Base-by-base conservation (phyloP, 495 filamentous ascomycete species). In the Penicillium tannophilum region DNA sequence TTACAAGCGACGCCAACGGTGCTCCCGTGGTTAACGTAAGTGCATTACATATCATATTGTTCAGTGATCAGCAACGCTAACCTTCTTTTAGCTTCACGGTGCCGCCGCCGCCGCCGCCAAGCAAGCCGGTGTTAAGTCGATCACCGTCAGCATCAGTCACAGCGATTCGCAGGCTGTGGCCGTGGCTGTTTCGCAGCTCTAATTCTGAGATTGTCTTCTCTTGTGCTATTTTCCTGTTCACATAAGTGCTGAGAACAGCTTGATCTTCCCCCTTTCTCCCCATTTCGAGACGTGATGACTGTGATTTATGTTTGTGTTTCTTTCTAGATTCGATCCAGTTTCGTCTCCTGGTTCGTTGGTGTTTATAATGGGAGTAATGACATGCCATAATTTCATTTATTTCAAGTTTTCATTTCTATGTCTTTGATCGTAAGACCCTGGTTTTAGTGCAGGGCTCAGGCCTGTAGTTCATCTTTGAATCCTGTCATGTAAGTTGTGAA, bases 91-190 rank as follows among this genome's bases (percentile, higher is more conserved):
- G 93, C 84, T 98, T 42, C 86, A 92, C 64, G 95, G 94, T 65
- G 85, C 86, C 54, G 94, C 95, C 17, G 83, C 89, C 58, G 76
- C 81, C 52, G 91, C 90, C 42, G 95, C 94, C 9, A 86, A 88
- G 66, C 82, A 89, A 64, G 91, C 87, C 44, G 92, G 92, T 46
- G 84, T 97, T 16, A 96, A 95, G 78, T 81, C 83, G 28, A 86
- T 97, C 58, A 90, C 80, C 58, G 92, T 99, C 52, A 96, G 91
- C 68, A 97, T 99, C 65, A 95, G 92, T 59, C 95, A 99, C 70
- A 93, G 86, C 43, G 93, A 97, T 63, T 83, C 80, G 33, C 93
- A 98, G 72, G 91, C 93, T 51, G 90, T 97, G 60, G 94, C 94
- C 33, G 88, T 99, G 68, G 94, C 95, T 3, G 86, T 94, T 47